A percentile compares a stretch with the other conserved stretches of the same genome.
phyloP scores from a whole-genome alignment of 768 basidiomycete species.

The Daedaleopsis sinensis region DNA sequence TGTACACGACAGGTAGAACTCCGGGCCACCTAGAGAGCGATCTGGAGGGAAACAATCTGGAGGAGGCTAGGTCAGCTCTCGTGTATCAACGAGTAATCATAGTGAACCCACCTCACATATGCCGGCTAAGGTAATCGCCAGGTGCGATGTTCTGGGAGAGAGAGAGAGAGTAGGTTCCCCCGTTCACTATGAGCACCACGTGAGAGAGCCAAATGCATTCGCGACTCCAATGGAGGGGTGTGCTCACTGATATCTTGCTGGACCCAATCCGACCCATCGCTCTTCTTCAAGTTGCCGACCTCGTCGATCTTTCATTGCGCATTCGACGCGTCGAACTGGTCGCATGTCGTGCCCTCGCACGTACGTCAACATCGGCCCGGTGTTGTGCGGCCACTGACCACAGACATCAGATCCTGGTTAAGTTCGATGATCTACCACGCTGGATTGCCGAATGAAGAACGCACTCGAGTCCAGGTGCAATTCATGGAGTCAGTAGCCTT shows the following conservation, averaged over 20 bases:
- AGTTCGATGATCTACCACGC: too few relatives aligned
- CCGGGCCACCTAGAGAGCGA: slow-evolving; percentile 53
- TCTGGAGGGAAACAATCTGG: slow-evolving; percentile 35
- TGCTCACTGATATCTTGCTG: slow-evolving; percentile 33
- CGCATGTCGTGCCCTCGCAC: slow-evolving; percentile 60
- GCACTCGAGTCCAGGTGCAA: too few relatives aligned
- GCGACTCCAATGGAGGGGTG: not conserved
- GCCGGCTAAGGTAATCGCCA: slow-evolving; percentile 76
- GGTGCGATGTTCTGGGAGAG: slow-evolving; percentile 50
- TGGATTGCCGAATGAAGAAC: too few relatives aligned
- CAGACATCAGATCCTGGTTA: not conserved
- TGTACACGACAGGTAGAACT: slow-evolving; percentile 75
- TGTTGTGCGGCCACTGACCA: slow-evolving; percentile 55
- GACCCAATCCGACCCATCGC: slow-evolving; percentile 30
- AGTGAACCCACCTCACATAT: slow-evolving; percentile 47
- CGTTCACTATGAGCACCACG: slow-evolving; percentile 21
- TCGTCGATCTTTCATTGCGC: slow-evolving; percentile 50
- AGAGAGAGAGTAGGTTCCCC: slow-evolving; percentile 27
- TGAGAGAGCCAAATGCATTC: not conserved
- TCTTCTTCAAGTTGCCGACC: slow-evolving; percentile 30
- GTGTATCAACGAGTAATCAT: too few relatives aligned
- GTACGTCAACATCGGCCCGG: slow-evolving; percentile 76
- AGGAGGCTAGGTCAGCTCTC: not conserved
- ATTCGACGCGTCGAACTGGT: slow-evolving; percentile 57
- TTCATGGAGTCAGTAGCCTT: too few relatives aligned